Conservation (phyloP, 2,329 filamentous ascomycete species). For the Pseudogymnoascus sp. region DNA sequence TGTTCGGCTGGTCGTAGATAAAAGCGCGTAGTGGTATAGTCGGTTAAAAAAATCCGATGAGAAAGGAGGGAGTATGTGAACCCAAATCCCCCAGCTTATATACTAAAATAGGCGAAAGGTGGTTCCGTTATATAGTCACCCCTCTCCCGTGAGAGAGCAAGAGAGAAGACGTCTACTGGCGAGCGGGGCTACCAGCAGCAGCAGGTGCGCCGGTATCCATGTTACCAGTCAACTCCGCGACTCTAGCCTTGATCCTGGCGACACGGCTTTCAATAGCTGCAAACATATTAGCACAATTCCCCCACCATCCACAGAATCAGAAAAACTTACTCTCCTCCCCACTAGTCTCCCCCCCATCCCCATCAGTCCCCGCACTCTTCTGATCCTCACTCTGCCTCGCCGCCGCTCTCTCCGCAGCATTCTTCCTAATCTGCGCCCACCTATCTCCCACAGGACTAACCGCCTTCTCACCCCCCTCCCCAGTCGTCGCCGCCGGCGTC, state of each 20-base stretch:
- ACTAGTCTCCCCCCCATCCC: conserved; percentile 81
- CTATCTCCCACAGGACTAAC: conserved; percentile 55
- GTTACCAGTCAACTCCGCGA: conserved; percentile 85
- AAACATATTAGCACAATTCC: conserved; percentile 22
- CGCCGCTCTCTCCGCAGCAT: conserved; percentile 74
- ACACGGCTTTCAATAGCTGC: conserved; percentile 94
- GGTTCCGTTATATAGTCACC: neutral
- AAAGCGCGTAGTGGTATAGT: neutral
- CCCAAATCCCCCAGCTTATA: too few species aligned
- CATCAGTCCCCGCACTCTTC: conserved; percentile 50
- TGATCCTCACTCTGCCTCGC: conserved; percentile 59
- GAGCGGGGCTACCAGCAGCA: neutral
- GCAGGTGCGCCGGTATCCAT: conserved; percentile 45
- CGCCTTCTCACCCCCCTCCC: conserved; percentile 16
- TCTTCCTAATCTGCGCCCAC: conserved; percentile 94
- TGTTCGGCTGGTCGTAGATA: neutral
- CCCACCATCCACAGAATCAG: neutral
- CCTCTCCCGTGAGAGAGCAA: neutral
- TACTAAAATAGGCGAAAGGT: neutral
- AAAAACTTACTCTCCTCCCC: conserved; percentile 79
- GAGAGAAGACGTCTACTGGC: neutral
- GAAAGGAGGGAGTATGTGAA: too few species aligned
- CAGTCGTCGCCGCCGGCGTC: neutral
- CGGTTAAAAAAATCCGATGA: neutral
- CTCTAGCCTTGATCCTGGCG: conserved; percentile 93